Percentiles rank a stretch among this genome's conserved stretches.
Evolutionary conservation across 177 flowering plant genomes (phyloP).

Genomic region (Tripterygium wilfordii): DNA sequence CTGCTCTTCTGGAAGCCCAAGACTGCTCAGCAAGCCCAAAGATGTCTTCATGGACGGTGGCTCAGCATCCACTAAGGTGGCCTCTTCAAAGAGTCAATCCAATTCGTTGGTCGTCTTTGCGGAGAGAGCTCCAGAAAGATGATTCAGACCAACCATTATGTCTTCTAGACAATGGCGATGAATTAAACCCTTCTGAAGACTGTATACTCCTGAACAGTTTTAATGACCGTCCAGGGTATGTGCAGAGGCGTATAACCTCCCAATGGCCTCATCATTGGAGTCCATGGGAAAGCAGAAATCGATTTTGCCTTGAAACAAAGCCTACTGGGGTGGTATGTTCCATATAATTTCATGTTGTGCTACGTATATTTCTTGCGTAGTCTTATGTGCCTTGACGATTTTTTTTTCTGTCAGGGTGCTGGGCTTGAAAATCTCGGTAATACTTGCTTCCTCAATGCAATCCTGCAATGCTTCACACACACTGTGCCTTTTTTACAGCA

Average conservation of each 20-base stretch:
- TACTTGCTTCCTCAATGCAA: constrained; percentile 77
- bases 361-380: neutral
- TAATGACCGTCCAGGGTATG: no score
- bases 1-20: no score
- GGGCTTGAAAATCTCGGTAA: constrained; percentile 79
- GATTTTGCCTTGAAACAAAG: constrained; percentile 1
- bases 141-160: no score
- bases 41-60: neutral
- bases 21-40: neutral
- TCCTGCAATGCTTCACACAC: constrained; percentile 81
- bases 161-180: neutral
- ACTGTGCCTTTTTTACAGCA: constrained; percentile 64
- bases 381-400: neutral
- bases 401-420: constrained; percentile 47
- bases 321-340: constrained; percentile 28
- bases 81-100: no score
- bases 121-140: no score
- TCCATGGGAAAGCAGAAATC: neutral
- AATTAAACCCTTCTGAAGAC: neutral
- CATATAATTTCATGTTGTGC: neutral
- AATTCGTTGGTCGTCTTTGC: no score
- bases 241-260: no score
- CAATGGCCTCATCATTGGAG: no score
- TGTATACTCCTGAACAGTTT: neutral
- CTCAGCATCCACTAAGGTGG: no score